These are phyloP conservation scores for Chrysochromulina tobinii DNA, from an alignment of 78 protist genomes.

Conservation along the genomic window DNA sequence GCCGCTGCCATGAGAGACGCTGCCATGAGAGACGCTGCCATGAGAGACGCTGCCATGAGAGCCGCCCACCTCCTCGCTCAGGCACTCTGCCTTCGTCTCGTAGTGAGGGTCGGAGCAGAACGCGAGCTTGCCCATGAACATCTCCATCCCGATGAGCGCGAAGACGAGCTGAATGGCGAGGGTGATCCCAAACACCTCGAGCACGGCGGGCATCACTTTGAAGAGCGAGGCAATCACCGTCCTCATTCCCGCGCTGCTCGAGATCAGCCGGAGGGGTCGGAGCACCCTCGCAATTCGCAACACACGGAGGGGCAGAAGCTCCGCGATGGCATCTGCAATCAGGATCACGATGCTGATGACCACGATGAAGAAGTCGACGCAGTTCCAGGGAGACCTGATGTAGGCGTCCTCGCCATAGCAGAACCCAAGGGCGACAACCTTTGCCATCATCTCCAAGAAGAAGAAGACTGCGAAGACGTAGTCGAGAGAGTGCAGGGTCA, in stretches of 20 bases:
- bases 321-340: not conserved
- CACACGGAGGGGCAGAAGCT: not conserved
- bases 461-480: not conserved
- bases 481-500: not conserved
- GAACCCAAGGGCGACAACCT: not conserved
- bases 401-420: not conserved
- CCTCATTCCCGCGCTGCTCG: not conserved
- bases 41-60: no score
- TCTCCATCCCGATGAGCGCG: not conserved
- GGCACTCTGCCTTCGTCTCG: no score
- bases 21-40: no score
- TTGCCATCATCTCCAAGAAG: not conserved
- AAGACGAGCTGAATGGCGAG: not conserved
- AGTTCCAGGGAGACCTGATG: not conserved
- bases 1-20: no score
- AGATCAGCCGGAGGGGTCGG: constrained; percentile 19
- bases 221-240: not conserved
- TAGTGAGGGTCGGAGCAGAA: no score
- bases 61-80: no score
- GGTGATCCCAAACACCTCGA: not conserved
- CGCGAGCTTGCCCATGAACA: not conserved
- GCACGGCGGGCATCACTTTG: not conserved
- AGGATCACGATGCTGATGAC: not conserved
- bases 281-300: not conserved
- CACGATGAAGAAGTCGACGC: constrained; percentile 43